phyloP scores from a whole-genome alignment of 352 stramenopile species.

The Pythium diclinum region DNA sequence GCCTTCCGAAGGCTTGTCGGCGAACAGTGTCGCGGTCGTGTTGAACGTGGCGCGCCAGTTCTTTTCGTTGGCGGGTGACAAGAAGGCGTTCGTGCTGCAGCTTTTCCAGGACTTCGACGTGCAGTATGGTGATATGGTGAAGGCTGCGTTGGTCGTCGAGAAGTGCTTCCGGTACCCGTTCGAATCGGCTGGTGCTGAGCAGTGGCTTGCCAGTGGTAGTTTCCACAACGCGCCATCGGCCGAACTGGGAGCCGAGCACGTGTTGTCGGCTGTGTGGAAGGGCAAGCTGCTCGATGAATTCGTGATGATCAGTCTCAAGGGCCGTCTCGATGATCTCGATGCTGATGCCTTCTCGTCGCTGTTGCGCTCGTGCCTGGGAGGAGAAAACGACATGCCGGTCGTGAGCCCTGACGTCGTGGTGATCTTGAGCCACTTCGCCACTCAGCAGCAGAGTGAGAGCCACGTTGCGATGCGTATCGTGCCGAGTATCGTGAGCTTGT shows the following conservation, averaged over 20 bases:
- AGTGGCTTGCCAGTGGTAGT: slow-evolving; percentile 59
- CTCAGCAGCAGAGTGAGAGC: slow-evolving; percentile 47
- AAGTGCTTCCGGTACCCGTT: slow-evolving; percentile 58
- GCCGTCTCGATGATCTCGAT: slow-evolving; percentile 64
- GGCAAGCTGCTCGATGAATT: slow-evolving; percentile 79
- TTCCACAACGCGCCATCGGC: slow-evolving; percentile 22
- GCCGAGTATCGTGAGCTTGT: slow-evolving; percentile 53
- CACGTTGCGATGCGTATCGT: slow-evolving; percentile 56
- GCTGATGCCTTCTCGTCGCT: slow-evolving; percentile 44
- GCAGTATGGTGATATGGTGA: slow-evolving; percentile 61
- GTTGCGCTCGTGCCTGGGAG: slow-evolving; percentile 54
- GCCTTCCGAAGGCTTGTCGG: neutral
- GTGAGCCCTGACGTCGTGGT: slow-evolving; percentile 68
- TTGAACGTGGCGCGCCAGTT: slow-evolving; percentile 49
- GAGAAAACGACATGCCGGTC: slow-evolving; percentile 37
- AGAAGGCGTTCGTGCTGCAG: slow-evolving; percentile 65
- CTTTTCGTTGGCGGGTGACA: slow-evolving; percentile 47
- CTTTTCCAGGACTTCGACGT: slow-evolving; percentile 67
- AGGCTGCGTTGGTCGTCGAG: slow-evolving; percentile 55
- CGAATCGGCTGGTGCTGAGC: slow-evolving; percentile 30
- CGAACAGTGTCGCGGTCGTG: slow-evolving; percentile 10
- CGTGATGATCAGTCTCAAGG: slow-evolving; percentile 74
- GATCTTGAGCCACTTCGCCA: slow-evolving; percentile 67
- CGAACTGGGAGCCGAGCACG: slow-evolving; percentile 12
- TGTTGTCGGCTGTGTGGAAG: slow-evolving; percentile 56